Evolutionary conservation across 2,329 filamentous ascomycete species (phyloP).

Genomic region (Alternaria gaisen): DNA sequence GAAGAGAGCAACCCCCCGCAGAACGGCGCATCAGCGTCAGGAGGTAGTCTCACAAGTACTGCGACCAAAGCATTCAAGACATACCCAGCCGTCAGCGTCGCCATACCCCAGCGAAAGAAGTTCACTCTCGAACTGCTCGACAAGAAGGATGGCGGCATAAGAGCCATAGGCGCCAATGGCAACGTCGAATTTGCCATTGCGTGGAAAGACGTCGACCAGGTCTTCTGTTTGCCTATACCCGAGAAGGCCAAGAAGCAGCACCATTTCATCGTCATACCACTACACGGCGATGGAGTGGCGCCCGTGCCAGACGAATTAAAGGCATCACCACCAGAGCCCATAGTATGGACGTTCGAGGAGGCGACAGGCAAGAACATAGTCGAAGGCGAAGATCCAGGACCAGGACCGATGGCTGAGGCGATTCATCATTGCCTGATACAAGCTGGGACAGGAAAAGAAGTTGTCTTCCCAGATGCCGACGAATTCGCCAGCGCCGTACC

Average conservation of each 20-base stretch:
- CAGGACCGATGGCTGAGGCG: slow-evolving; percentile 56
- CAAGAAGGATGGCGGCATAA: slow-evolving; percentile 54
- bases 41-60: slow-evolving; percentile 34
- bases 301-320: slow-evolving; percentile 52
- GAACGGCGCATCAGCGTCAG: slow-evolving; percentile 26
- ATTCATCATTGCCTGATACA: slow-evolving; percentile 52
- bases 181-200: slow-evolving; percentile 64
- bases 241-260: slow-evolving; percentile 71
- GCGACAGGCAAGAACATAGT: slow-evolving; percentile 56
- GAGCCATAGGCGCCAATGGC: slow-evolving; percentile 60
- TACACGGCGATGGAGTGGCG: slow-evolving; percentile 60
- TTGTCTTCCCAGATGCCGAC: slow-evolving; percentile 63
- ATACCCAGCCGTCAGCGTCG: slow-evolving; percentile 65
- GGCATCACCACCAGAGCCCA: slow-evolving; percentile 59
- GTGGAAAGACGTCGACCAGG: slow-evolving; percentile 63
- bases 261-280: slow-evolving; percentile 69
- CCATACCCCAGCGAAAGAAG: slow-evolving; percentile 71
- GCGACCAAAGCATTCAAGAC: slow-evolving; percentile 40
- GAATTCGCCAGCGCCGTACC: slow-evolving; percentile 68
- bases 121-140: slow-evolving; percentile 66
- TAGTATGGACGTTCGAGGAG: slow-evolving; percentile 69
- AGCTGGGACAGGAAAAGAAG: slow-evolving; percentile 57
- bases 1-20: slow-evolving; percentile 37
- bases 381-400: slow-evolving; percentile 55
- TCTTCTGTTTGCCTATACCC: slow-evolving; percentile 69